Conservation (phyloP, 78 protist genomes). For the Dictyostelium discoideum region DNA sequence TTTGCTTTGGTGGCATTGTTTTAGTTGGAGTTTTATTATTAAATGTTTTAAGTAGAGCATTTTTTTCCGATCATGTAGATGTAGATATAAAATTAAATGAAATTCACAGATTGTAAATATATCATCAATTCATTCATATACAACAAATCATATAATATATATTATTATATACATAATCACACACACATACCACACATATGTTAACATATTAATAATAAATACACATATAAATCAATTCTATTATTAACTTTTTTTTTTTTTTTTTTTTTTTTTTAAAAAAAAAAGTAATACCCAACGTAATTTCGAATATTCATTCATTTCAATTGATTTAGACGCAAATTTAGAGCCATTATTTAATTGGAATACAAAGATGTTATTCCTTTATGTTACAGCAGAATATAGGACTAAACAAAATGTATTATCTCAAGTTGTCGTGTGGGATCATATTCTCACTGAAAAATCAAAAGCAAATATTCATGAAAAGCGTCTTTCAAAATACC, state of each 20-base stretch:
- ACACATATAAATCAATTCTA: background rate
- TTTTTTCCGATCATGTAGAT: constrained; percentile 45
- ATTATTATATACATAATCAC: too few relatives aligned
- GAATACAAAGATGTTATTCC: constrained; percentile 69
- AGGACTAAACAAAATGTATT: constrained; percentile 31
- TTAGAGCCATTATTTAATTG: constrained; percentile 73
- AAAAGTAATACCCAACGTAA: constrained; percentile 6
- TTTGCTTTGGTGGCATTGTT: constrained; percentile 77
- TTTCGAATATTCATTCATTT: constrained; percentile 17
- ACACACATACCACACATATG: too few relatives aligned
- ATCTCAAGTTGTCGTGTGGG: constrained; percentile 65
- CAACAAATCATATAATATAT: too few relatives aligned
- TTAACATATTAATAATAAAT: too few relatives aligned
- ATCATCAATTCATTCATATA: background rate
- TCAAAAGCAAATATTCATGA: constrained; percentile 37
- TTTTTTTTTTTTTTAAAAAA: background rate
- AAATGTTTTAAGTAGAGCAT: constrained; percentile 52
- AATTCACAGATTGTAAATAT: background rate
- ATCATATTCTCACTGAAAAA: constrained; percentile 42
- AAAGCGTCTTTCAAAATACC: constrained; percentile 36
- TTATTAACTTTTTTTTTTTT: background rate
- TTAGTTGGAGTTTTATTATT: constrained; percentile 57
- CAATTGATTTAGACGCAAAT: constrained; percentile 31
- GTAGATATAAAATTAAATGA: constrained; percentile 37
- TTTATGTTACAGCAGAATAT: constrained; percentile 68